These are phyloP conservation scores for Tuber calosporum DNA, from an alignment of 495 filamentous ascomycete genomes.

Conservation along the genomic window DNA sequence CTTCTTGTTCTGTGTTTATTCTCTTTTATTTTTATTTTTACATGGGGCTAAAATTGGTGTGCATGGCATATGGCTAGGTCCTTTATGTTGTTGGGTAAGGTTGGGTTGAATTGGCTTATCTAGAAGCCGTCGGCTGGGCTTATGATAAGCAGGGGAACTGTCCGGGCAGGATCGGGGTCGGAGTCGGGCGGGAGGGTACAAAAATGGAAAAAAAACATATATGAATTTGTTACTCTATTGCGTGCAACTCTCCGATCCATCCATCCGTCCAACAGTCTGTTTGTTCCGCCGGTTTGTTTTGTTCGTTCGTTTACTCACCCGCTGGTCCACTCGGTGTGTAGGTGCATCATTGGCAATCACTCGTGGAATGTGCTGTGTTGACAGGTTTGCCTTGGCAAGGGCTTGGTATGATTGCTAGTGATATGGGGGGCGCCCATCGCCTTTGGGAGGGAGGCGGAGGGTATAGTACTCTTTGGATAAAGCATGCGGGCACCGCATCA, in stretches of 20 bases:
- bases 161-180: neutral
- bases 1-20: slow-evolving; percentile 11
- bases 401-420: neutral
- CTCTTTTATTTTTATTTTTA: slow-evolving; percentile 8
- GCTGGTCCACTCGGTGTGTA: neutral
- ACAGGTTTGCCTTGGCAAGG: neutral
- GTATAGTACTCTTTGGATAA: neutral
- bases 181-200: slow-evolving; percentile 1
- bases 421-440: neutral
- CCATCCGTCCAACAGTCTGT: neutral
- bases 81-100: neutral
- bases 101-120: neutral
- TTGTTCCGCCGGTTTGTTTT: neutral
- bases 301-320: neutral
- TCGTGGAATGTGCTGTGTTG: neutral
- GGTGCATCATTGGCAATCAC: neutral
- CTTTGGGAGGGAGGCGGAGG: neutral
- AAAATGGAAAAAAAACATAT: slow-evolving; percentile 5
- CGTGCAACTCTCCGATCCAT: neutral
- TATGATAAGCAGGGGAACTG: neutral
- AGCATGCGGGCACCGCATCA: neutral
- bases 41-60: slow-evolving; percentile 1
- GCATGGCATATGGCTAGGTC: slow-evolving; percentile 1
- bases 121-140: neutral
- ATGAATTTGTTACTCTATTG: neutral